These are phyloP conservation scores for Dictyostelium brefeldianum DNA, from an alignment of 78 protist genomes.

Conservation along the genomic window DNA sequence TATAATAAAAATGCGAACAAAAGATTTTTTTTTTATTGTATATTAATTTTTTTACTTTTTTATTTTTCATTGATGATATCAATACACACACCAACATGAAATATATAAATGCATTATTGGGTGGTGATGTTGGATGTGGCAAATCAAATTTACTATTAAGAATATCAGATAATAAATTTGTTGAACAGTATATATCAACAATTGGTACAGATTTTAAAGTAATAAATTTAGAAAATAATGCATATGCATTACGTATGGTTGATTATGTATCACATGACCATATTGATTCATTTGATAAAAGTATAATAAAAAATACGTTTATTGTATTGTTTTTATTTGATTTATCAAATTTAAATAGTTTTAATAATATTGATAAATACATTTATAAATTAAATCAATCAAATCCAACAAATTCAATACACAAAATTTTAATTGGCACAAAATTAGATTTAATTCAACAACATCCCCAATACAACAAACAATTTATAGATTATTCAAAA, in stretches of 20 bases:
- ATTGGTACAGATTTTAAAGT: neutral
- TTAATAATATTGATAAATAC: neutral
- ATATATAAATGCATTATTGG: neutral
- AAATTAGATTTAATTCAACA: neutral
- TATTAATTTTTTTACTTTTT: too few relatives aligned
- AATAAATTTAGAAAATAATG: neutral
- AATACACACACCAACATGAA: too few relatives aligned
- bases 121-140: neutral
- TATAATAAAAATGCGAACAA: too few relatives aligned
- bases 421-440: neutral
- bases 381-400: neutral
- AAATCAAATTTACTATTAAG: neutral
- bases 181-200: neutral
- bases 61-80: too few relatives aligned
- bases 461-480: neutral
- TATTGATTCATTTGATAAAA: neutral
- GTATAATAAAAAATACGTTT: neutral
- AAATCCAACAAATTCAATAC: neutral
- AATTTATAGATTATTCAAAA: neutral
- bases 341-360: neutral
- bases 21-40: neutral
- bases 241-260: neutral
- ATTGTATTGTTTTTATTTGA: neutral
- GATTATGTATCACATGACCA: neutral
- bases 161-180: neutral